These are phyloP conservation scores for Melanogaster broomeanus DNA, from an alignment of 768 basidiomycete genomes.

Conservation along the genomic window DNA sequence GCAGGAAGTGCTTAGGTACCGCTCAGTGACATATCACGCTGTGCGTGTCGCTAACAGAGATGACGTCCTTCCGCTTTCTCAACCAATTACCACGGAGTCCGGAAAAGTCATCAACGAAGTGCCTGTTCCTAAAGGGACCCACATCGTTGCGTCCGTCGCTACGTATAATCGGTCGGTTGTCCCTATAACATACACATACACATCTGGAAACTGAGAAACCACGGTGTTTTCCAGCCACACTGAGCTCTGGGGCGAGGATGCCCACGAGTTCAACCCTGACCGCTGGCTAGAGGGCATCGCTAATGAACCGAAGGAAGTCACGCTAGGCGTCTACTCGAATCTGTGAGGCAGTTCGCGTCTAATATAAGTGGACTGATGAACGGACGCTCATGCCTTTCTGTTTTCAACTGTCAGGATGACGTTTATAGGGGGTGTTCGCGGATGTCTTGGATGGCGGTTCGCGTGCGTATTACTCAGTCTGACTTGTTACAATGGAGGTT, in stretches of 20 bases:
- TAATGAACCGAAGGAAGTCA: conserved; percentile 17
- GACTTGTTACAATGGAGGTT: background rate
- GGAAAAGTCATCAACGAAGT: conserved; percentile 46
- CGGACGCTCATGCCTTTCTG: background rate
- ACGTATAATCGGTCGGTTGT: conserved; percentile 52
- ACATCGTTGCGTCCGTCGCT: conserved; percentile 53
- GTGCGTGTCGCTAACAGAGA: conserved; percentile 53
- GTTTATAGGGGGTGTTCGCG: conserved; percentile 23
- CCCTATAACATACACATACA: background rate
- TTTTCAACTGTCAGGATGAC: conserved; percentile 25
- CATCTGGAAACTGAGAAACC: background rate
- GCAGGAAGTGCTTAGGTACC: conserved; percentile 50
- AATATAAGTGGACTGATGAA: background rate
- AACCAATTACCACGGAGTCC: conserved; percentile 46
- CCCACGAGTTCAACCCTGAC: conserved; percentile 31
- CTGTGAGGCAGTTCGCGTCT: conserved; percentile 16
- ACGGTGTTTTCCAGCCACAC: conserved; percentile 16
- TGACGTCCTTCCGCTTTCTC: conserved; percentile 59
- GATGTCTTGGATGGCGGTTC: conserved; percentile 35
- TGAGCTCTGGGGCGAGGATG: conserved; percentile 34
- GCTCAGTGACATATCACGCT: conserved; percentile 55
- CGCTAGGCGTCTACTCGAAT: conserved; percentile 30
- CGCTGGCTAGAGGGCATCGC: conserved; percentile 25
- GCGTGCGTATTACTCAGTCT: conserved; percentile 21
- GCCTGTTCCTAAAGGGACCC: conserved; percentile 51